Evolutionary conservation across 352 stramenopile species (phyloP), one percentile per base, ranked within the genome.

Genomic region (Phytophthora aleatoria): DNA sequence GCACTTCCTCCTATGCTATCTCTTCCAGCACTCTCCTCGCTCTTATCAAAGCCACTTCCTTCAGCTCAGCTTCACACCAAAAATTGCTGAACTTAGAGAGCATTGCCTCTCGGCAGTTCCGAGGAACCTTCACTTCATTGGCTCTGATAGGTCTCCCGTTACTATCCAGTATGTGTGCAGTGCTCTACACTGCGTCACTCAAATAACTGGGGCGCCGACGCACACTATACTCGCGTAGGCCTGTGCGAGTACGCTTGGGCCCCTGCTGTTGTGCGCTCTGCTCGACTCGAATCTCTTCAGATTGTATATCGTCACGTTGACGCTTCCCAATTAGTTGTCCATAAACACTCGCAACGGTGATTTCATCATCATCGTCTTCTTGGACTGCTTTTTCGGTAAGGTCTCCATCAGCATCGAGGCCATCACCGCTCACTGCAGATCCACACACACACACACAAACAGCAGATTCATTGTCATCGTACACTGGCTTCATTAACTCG

Each of bases 31-130:
- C 33, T 43, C n/a, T 50, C 20, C 16, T n/a, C 3, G 10, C 30
- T 15, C 20, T 20, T 20, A 20, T 20, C 20, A 20, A 20, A 20
- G 30, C 30, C 54, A 61, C 54, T 16, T 61, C 54, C 28, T 35
- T 43, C 16, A 61, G 4, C 9, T 51, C 38, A 10, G 36, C 47
- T 43, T 38, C 33, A 38, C 33, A 9, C 33, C 33, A 38, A 38
- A 20, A 20, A 1, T 20, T 20, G 20, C 20, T 20, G 20, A 20
- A 20, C 20, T 20, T 20, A 20, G 20, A 48, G 15, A 3, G 42
- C 16, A 13, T 30, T n/a, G n/a, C 20, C 20, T 43, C 38, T 6
- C 38, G 11, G 15, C 20, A 11, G 38, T 20, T 43, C 15, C 13
- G 2, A 8, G 38, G 15, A 8, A 43, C 20, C 15, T 15, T 43